Evolutionary conservation across 2,329 filamentous ascomycete genomes (phyloP).

Genomic region (Dryadomyces quercivorus): DNA sequence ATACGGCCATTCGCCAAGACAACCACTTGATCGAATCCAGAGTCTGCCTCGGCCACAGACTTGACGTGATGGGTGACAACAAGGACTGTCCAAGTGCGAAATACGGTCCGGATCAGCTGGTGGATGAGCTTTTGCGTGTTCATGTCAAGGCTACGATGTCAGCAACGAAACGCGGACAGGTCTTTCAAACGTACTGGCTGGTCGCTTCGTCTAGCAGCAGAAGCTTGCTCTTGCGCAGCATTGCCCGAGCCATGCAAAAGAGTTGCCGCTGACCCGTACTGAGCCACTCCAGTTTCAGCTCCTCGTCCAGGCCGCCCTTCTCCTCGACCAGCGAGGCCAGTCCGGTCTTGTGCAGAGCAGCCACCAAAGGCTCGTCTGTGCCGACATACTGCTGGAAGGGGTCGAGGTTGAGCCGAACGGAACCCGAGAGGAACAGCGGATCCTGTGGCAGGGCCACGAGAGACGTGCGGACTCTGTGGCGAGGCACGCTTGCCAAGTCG

Average conservation of each 20-base stretch:
- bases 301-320: constrained; percentile 24
- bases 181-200: constrained; percentile 16
- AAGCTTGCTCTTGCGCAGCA: constrained; percentile 28
- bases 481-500: constrained; percentile 18
- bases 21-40: constrained; percentile 31
- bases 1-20: constrained; percentile 30
- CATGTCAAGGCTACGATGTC: constrained; percentile 34
- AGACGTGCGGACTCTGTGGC: constrained; percentile 16
- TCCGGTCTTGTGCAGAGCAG: constrained; percentile 13
- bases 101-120: constrained; percentile 37
- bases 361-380: constrained; percentile 4
- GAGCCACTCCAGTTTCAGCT: constrained; percentile 20
- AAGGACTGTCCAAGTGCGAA: constrained; percentile 40
- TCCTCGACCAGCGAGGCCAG: constrained; percentile 19
- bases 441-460: constrained; percentile 38
- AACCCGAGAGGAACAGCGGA: constrained; percentile 34
- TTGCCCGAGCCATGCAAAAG: constrained; percentile 34
- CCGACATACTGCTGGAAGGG: constrained; percentile 26
- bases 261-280: constrained; percentile 36
- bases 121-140: constrained; percentile 45
- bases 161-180: not conserved
- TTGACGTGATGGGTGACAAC: constrained; percentile 23
- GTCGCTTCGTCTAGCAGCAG: constrained; percentile 33
- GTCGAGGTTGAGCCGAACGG: constrained; percentile 36
- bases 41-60: constrained; percentile 27